A percentile compares a stretch with the other conserved stretches of the same genome.
Evolutionary conservation across 768 basidiomycete species (phyloP).

Genomic region (Hygrophorus russula): DNA sequence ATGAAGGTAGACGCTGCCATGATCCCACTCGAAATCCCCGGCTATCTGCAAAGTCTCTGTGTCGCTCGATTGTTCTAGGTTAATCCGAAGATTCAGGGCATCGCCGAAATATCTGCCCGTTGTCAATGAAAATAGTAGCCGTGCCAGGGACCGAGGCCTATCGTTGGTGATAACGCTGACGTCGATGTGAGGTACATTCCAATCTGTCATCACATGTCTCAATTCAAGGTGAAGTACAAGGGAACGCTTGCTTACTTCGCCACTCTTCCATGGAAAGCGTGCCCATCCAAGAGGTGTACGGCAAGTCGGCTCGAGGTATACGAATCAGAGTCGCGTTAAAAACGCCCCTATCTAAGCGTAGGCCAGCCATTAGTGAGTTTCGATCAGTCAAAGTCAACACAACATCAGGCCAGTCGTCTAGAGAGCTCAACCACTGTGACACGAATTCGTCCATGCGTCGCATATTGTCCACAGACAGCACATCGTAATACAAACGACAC

Average conservation of each 20-base stretch:
- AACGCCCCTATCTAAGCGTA: conserved; percentile 10
- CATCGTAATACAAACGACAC: conserved; percentile 13
- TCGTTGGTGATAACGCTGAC: conserved; percentile 71
- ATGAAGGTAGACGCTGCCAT: conserved; percentile 49
- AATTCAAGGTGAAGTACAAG: conserved; percentile 9
- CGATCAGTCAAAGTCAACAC: conserved; percentile 22
- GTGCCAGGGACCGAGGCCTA: conserved; percentile 56
- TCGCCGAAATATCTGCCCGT: conserved; percentile 60
- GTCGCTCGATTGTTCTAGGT: conserved; percentile 70
- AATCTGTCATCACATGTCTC: conserved; percentile 36
- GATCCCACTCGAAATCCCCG: conserved; percentile 43
- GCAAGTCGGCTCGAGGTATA: conserved; percentile 38
- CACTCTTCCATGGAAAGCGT: conserved; percentile 46
- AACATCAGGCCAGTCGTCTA: conserved; percentile 19
- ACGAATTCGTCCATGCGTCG: conserved; percentile 5
- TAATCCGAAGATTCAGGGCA: conserved; percentile 48
- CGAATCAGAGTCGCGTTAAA: conserved; percentile 24
- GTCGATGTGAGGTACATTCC: conserved; percentile 60
- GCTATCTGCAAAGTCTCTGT: conserved; percentile 42
- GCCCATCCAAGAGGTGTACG: conserved; percentile 50
- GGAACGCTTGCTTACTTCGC: conserved; percentile 41
- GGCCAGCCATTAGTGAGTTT: conserved; percentile 13
- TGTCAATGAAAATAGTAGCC: conserved; percentile 54
- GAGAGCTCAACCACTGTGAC: conserved; percentile 20
- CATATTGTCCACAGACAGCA: neutral